phyloP scores from a whole-genome alignment of 345 rosid genomes.

The Populus ilicifolia region DNA sequence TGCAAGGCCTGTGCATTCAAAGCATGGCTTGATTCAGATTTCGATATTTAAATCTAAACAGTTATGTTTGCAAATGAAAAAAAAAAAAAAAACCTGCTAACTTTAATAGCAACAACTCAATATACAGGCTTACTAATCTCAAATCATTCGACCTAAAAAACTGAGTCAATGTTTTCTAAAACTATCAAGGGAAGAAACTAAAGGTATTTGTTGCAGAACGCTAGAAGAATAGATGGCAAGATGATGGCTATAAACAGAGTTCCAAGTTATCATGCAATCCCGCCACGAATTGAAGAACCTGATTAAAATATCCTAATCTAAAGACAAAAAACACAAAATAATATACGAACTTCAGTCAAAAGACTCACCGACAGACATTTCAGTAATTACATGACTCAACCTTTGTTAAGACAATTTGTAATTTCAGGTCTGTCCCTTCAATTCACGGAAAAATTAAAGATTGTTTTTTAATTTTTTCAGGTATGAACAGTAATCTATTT shows the following conservation, averaged over 20 bases:
- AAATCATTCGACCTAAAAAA: background rate
- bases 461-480: background rate
- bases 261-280: background rate
- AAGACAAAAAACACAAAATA: background rate
- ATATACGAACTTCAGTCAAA: background rate
- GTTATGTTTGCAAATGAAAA: background rate
- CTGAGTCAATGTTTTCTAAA: background rate
- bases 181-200: background rate
- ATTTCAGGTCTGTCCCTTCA: background rate
- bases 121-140: background rate
- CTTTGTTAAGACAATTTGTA: background rate
- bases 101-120: background rate
- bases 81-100: background rate
- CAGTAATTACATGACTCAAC: background rate
- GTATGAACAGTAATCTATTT: background rate
- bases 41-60: background rate
- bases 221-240: background rate
- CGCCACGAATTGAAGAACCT: background rate
- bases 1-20: slow-evolving; percentile 47
- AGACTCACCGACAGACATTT: background rate
- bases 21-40: background rate
- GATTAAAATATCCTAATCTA: background rate
- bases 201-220: background rate
- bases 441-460: background rate
- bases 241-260: background rate